A percentile compares a stretch with the other conserved stretches of the same genome.
These are phyloP conservation scores for Exophiala phaeomuriformis DNA, from an alignment of 2,329 filamentous ascomycete genomes.

Conservation along the genomic window DNA sequence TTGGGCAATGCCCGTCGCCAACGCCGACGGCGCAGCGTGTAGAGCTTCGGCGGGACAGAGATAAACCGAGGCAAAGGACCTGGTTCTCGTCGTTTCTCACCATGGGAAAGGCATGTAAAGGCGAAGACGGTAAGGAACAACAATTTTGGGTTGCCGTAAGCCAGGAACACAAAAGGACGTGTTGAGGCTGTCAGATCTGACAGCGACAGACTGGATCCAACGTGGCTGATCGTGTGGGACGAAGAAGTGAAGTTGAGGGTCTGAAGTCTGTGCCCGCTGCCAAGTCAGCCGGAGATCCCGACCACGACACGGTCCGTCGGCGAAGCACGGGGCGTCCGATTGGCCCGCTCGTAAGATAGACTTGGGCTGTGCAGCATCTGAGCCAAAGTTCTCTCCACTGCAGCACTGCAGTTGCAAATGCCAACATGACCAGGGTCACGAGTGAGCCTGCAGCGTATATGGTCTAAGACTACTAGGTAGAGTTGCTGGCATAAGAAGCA, in stretches of 20 bases:
- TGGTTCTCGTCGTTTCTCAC: too few species aligned
- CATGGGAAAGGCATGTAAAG: not conserved
- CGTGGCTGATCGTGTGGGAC: not conserved
- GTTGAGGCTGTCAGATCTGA: not conserved
- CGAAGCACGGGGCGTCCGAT: not conserved
- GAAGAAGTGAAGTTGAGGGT: not conserved
- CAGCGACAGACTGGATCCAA: not conserved
- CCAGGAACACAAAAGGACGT: conserved; percentile 5
- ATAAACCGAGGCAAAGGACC: too few species aligned
- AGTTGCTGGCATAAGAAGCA: too few species aligned
- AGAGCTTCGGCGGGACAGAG: not conserved
- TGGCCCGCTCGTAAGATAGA: conserved; percentile 10
- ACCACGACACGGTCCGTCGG: not conserved
- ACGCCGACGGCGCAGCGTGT: not conserved
- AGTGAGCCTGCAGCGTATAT: too few species aligned
- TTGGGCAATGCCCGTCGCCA: conserved; percentile 15
- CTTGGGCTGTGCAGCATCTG: not conserved
- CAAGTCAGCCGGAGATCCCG: conserved; percentile 7
- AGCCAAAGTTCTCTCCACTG: not conserved
- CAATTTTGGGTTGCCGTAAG: not conserved
- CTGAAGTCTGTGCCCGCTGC: not conserved
- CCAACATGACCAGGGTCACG: too few species aligned
- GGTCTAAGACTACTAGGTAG: too few species aligned
- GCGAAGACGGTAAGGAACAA: not conserved
- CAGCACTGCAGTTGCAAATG: too few species aligned